Conservation (phyloP, 257 asterid genomes). For the Cruciata laevipes region DNA sequence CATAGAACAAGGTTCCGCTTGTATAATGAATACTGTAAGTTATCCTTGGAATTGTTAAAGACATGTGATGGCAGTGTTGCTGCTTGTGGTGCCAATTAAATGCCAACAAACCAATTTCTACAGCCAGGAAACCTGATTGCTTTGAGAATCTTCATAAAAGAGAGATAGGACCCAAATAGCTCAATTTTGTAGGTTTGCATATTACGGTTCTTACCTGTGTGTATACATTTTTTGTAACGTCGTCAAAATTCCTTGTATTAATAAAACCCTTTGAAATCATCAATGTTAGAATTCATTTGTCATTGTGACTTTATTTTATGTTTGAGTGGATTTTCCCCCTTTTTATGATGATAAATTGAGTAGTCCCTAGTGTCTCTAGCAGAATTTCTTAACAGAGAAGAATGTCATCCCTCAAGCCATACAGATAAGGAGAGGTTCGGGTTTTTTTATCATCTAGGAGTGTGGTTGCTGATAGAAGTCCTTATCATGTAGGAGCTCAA, state of each 20-base stretch:
- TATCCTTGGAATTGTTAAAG: constrained; percentile 8
- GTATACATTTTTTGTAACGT: neutral
- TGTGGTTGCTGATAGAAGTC: too few relatives aligned
- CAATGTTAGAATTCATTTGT: too few relatives aligned
- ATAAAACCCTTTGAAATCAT: neutral
- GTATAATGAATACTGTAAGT: constrained; percentile 15
- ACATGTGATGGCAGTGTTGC: constrained; percentile 15
- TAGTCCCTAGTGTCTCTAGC: too few relatives aligned
- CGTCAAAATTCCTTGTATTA: constrained; percentile 6
- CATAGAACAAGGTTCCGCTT: constrained; percentile 3
- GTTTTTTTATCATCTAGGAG: too few relatives aligned
- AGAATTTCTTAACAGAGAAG: too few relatives aligned
- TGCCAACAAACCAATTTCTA: constrained; percentile 2
- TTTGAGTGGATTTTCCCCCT: too few relatives aligned
- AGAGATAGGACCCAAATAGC: constrained; percentile 6
- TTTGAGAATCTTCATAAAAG: neutral
- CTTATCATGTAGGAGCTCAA: too few relatives aligned
- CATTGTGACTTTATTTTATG: too few relatives aligned
- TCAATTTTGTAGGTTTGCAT: constrained; percentile 17
- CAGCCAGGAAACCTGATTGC: neutral
- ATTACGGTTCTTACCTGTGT: neutral
- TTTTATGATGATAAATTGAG: too few relatives aligned
- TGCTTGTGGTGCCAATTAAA: constrained; percentile 32
- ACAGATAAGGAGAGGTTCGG: too few relatives aligned
- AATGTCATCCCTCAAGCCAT: too few relatives aligned